Evolutionary conservation across 2,329 filamentous ascomycete species (phyloP), one percentile per base, ranked within the genome.

Genomic region (Colletotrichum coccodes): DNA sequence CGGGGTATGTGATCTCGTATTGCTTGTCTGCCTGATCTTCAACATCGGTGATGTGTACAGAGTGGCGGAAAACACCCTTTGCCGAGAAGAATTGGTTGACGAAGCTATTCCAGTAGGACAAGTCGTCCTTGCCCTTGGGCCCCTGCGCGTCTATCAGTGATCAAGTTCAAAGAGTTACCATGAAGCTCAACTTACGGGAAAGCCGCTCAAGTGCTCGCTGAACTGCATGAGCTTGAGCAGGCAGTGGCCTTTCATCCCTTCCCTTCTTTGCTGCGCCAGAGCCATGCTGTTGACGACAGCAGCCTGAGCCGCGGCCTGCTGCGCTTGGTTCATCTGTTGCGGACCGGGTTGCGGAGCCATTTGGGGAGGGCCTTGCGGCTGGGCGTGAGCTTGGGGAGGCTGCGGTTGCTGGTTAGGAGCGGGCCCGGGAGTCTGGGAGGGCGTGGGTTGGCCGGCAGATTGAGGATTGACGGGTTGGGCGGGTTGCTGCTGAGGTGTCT

Each of bases 1-100:
- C 93, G 4, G 94, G 89, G 67, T 89, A 93, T 3, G 91, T 89
- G 56, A 98, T 94, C 77, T 98, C 95, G 75, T 95, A 98, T 75
- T 92, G 90, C 82, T 97, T 98, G 63, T 91, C 87, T 21, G 83
- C 85, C 40, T 82, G 81, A 52, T 89, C 86, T 50, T 90, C 88
- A 65, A 82, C 82, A 23, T 87, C 84, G 47, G 79, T 82, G 50
- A 87, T 82, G 71, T 86, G 87, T 18, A 97, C 84, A 4, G 90
- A 88, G 74, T 95, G 90, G 47, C 94, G 89, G 75, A 97, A 91
- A 9, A 94, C 89, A 9, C 94, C 94, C 32, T 87, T 88, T 0
- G 87, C 85, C 0, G 94, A 91, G 80, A 98, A 99, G 80, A 97
- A 97, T 53, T 88, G 89, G 42, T 87, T 83, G 21, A 97, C 94